Evolutionary conservation across 2,329 filamentous ascomycete species (phyloP).

Genomic region (Penicillium olsonii): DNA sequence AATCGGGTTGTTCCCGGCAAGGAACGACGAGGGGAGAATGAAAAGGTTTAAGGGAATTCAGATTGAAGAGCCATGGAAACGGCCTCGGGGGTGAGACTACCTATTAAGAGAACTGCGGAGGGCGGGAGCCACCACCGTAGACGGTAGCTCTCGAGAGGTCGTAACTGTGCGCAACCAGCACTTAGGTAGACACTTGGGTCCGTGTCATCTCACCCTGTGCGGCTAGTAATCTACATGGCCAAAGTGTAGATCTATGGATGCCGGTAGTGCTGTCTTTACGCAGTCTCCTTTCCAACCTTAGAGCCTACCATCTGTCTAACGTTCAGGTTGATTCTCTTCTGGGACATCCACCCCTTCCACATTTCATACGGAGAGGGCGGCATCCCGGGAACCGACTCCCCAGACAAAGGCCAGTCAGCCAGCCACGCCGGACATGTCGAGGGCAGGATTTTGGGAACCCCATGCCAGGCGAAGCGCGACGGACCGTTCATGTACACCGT

Average conservation of each 20-base stretch:
- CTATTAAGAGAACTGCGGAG: no score
- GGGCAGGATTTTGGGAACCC: constrained; percentile 81
- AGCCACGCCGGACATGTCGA: constrained; percentile 77
- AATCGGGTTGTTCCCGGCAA: no score
- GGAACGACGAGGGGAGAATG: no score
- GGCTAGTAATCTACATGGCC: no score
- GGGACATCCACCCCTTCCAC: constrained; percentile 86
- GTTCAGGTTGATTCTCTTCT: constrained; percentile 88
- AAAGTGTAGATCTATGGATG: background rate
- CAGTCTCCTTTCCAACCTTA: background rate
- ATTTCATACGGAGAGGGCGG: constrained; percentile 52
- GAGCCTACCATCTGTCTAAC: constrained; percentile 79
- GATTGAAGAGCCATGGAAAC: no score
- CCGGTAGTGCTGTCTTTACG: background rate
- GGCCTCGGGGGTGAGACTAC: no score
- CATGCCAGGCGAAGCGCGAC: constrained; percentile 91
- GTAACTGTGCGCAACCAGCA: no score
- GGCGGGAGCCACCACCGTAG: no score
- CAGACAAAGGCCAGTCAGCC: constrained; percentile 67
- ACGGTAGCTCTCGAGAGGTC: no score
- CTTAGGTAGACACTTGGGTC: no score
- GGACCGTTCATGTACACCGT: constrained; percentile 84
- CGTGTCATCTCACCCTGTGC: no score
- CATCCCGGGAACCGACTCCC: constrained; percentile 40
- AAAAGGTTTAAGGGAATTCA: no score